Conservation (phyloP, 2,329 filamentous ascomycete genomes). For the Fusarium sp. region DNA sequence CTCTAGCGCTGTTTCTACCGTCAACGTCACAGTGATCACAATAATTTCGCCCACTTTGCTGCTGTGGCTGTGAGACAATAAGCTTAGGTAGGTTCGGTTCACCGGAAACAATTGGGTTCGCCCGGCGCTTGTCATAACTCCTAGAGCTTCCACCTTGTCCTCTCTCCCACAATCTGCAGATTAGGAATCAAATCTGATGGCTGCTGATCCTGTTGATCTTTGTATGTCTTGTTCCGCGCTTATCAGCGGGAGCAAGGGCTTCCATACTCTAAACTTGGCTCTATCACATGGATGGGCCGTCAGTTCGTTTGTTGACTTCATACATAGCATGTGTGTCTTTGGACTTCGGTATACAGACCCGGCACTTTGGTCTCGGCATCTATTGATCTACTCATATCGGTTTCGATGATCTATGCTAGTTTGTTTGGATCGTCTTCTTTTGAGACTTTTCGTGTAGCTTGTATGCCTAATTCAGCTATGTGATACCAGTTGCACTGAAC, state of each 20-base stretch:
- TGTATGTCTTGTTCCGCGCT: not conserved
- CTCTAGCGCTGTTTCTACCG: constrained; percentile 41
- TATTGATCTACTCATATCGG: not conserved
- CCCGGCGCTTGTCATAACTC: constrained; percentile 1
- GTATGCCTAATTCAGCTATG: not conserved
- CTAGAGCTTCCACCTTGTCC: not conserved
- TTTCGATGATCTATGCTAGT: not conserved
- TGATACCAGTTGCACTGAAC: constrained; percentile 4
- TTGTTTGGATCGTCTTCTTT: constrained; percentile 5
- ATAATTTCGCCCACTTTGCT: constrained; percentile 34
- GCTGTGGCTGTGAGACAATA: constrained; percentile 41
- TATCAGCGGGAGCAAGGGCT: not conserved
- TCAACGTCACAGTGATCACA: constrained; percentile 44
- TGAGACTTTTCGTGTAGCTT: not conserved
- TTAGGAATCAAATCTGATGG: not conserved
- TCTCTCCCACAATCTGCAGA: not conserved
- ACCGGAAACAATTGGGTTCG: constrained; percentile 24
- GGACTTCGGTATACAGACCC: not conserved
- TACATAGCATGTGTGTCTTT: not conserved
- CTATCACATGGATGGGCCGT: not conserved
- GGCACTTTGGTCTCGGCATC: constrained; percentile 1
- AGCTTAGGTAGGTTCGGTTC: constrained; percentile 32
- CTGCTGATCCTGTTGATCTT: not conserved
- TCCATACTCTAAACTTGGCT: not conserved
- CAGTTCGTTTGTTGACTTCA: not conserved